Conservation (phyloP, 2,329 filamentous ascomycete species). For the Pseudocercospora fuligena region DNA sequence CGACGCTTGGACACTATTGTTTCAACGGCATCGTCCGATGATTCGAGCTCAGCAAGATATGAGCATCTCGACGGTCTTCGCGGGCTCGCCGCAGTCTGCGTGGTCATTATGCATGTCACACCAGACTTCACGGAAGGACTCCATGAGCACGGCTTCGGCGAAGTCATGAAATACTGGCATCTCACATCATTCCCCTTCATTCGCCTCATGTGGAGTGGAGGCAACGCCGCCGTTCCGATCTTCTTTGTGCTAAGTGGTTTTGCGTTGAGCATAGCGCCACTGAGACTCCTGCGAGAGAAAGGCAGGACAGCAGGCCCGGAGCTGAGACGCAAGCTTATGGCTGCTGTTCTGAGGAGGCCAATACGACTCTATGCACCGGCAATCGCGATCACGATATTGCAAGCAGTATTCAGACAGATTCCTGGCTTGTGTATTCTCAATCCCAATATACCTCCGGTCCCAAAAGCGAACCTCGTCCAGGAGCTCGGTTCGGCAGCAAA, state of each 20-base stretch:
- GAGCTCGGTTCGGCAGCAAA: not conserved
- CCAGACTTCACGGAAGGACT: conserved; percentile 15
- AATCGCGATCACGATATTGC: conserved; percentile 14
- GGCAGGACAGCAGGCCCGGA: not conserved
- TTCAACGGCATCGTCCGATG: not conserved
- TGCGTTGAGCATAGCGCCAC: conserved; percentile 42
- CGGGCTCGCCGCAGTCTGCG: conserved; percentile 68
- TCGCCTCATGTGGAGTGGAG: conserved; percentile 63
- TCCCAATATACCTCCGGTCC: not conserved
- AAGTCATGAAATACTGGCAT: conserved; percentile 49
- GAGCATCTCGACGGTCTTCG: conserved; percentile 65
- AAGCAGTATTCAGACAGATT: conserved; percentile 15
- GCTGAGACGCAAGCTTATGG: conserved; percentile 9
- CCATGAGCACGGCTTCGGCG: conserved; percentile 50
- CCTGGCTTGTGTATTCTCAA: not conserved
- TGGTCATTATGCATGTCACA: conserved; percentile 65
- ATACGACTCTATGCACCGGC: conserved; percentile 12
- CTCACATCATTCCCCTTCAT: conserved; percentile 61
- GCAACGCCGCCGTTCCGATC: conserved; percentile 59
- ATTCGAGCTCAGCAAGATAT: conserved; percentile 38
- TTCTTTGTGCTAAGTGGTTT: conserved; percentile 59
- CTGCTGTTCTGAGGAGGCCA: conserved; percentile 13
- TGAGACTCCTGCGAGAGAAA: conserved; percentile 2
- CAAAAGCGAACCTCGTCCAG: not conserved
- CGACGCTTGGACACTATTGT: not conserved